phyloP scores from a whole-genome alignment of 129 eudicot genomes.

The Ambrosia trifida region DNA sequence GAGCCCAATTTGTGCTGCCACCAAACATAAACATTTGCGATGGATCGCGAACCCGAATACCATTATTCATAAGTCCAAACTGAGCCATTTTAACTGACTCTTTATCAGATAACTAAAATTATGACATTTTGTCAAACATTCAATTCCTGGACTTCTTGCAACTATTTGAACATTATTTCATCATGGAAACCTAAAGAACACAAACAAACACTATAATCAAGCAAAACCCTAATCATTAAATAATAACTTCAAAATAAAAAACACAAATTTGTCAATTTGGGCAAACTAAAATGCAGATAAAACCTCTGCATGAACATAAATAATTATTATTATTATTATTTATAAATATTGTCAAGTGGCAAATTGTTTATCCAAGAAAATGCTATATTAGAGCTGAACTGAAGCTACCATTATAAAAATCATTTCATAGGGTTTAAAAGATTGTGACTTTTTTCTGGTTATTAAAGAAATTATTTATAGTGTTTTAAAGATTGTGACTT shows the following conservation, averaged over 20 bases:
- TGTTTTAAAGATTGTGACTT: too few relatives aligned
- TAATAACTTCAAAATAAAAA: not conserved
- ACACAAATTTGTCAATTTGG: conserved; percentile 36
- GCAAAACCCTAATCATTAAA: conserved; percentile 7
- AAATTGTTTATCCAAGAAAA: not conserved
- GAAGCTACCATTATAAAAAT: too few relatives aligned
- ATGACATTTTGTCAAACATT: conserved; percentile 45
- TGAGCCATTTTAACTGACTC: conserved; percentile 37
- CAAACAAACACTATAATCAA: conserved; percentile 4
- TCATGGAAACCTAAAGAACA: not conserved
- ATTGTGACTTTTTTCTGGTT: too few relatives aligned
- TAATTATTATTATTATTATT: not conserved
- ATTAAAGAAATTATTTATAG: too few relatives aligned
- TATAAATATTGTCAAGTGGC: not conserved
- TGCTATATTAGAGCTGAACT: not conserved
- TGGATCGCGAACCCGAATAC: conserved; percentile 51
- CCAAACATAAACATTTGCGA: conserved; percentile 53
- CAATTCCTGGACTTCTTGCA: conserved; percentile 57
- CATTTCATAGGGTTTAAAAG: too few relatives aligned
- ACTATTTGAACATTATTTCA: conserved; percentile 51
- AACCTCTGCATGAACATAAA: conserved; percentile 50
- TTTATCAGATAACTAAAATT: conserved; percentile 43
- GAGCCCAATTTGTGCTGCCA: conserved; percentile 39
- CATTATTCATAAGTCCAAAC: conserved; percentile 35
- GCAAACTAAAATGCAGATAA: conserved; percentile 30